These are phyloP conservation scores for Cercospora beticola DNA, from an alignment of 2,329 filamentous ascomycete genomes.

Conservation along the genomic window DNA sequence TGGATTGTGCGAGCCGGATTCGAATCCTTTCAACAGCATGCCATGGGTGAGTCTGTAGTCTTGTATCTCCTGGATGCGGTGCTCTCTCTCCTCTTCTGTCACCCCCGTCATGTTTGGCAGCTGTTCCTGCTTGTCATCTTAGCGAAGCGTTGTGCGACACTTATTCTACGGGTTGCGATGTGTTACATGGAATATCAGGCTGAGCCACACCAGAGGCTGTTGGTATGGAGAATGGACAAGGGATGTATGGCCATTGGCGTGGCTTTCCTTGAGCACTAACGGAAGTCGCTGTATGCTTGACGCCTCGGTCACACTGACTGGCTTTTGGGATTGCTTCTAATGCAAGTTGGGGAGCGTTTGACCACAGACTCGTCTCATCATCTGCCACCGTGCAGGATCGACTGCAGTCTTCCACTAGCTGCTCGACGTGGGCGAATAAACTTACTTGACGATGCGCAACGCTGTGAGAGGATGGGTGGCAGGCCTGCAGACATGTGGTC, in stretches of 20 bases:
- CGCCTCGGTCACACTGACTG: slow-evolving; percentile 18
- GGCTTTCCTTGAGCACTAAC: slow-evolving; percentile 14
- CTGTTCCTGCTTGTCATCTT: neutral
- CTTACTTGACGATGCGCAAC: neutral
- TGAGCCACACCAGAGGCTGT: neutral
- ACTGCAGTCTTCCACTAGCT: slow-evolving; percentile 8
- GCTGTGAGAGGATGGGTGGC: too few relatives aligned
- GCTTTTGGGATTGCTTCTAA: neutral
- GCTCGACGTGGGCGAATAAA: neutral
- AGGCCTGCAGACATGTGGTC: too few relatives aligned
- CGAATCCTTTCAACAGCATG: slow-evolving; percentile 39
- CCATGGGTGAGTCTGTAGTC: slow-evolving; percentile 48
- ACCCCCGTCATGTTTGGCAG: slow-evolving; percentile 2
- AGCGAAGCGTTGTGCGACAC: slow-evolving; percentile 5
- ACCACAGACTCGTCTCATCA: neutral
- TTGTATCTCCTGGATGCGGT: slow-evolving; percentile 38
- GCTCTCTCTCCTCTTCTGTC: slow-evolving; percentile 12
- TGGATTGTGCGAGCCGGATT: neutral
- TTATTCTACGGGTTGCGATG: neutral
- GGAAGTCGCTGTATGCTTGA: slow-evolving; percentile 20
- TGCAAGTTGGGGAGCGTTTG: neutral
- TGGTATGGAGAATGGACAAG: neutral
- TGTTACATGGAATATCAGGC: neutral
- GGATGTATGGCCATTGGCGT: slow-evolving; percentile 8
- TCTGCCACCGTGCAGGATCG: neutral